A percentile compares a stretch with the other conserved stretches of the same genome.
Evolutionary conservation across 768 basidiomycete species (phyloP).

Genomic region (Pleurotus eryngii): DNA sequence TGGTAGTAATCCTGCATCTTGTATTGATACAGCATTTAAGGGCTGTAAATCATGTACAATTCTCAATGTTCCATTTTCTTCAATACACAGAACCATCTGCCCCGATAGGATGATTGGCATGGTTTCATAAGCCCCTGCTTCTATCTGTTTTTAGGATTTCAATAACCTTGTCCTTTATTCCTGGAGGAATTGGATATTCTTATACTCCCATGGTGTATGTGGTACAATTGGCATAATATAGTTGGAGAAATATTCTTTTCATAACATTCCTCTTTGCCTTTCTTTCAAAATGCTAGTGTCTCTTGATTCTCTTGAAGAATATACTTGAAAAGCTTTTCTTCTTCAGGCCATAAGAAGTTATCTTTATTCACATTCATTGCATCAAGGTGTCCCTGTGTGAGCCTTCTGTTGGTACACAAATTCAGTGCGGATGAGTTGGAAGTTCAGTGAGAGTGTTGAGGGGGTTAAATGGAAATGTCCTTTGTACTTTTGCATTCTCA

Average conservation of each 20-base stretch:
- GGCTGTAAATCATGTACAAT: slow-evolving; percentile 37
- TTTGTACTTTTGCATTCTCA: not conserved
- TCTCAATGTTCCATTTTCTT: slow-evolving; percentile 32
- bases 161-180: slow-evolving; percentile 26
- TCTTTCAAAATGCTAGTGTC: slow-evolving; percentile 22
- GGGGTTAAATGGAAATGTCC: slow-evolving; percentile 22
- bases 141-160: slow-evolving; percentile 29
- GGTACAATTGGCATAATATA: slow-evolving; percentile 27
- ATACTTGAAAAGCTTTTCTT: slow-evolving; percentile 19
- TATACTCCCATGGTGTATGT: slow-evolving; percentile 32
- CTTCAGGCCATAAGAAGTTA: slow-evolving; percentile 19
- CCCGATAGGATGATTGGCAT: slow-evolving; percentile 30
- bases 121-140: slow-evolving; percentile 33
- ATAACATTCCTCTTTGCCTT: slow-evolving; percentile 10
- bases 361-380: slow-evolving; percentile 13
- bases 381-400: slow-evolving; percentile 8
- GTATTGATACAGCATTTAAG: slow-evolving; percentile 34
- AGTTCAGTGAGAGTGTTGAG: slow-evolving; percentile 15
- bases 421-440: slow-evolving; percentile 16
- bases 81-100: slow-evolving; percentile 33
- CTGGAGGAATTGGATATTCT: slow-evolving; percentile 34
- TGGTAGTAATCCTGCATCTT: slow-evolving; percentile 31
- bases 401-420: slow-evolving; percentile 13
- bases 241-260: slow-evolving; percentile 19
- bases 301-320: slow-evolving; percentile 19